Evolutionary conservation across 1,284 basidiomycete species (phyloP), one percentile per base, ranked within the genome.

Genomic region (Sporisorium reilianum): DNA sequence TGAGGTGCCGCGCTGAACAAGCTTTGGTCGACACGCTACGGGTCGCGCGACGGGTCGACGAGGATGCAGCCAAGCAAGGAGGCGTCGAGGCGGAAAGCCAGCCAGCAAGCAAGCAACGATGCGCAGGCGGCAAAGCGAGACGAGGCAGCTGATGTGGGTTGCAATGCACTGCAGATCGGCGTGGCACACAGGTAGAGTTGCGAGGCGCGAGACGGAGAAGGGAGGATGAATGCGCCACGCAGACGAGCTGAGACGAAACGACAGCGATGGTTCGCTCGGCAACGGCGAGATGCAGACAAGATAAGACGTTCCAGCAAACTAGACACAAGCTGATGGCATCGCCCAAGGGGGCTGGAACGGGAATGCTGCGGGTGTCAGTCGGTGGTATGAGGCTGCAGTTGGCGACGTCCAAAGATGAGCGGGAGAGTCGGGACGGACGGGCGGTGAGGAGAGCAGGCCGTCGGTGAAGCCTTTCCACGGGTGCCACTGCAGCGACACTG

Each of bases 401-500:
- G 20, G 3, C 7, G 6, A 14, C 36, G 34, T 25, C 50, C 20
- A 34, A 32, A 20, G 23, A 12, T 22, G 50, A 28, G 18, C 36
- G 10, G 50, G 16, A 18, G 36, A 22, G 6, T 23, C 14, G 30
- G 7, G 22, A 51, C n/a, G 20, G 28, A 36, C 2, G 11, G 11
- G 8, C 12, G 28, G 28, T 18, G 46, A 26, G 14, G n/a, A n/a
- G n/a, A n/a, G n/a, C n/a, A n/a, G n/a, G n/a, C n/a, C n/a, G n/a
- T n/a, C n/a, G n/a, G n/a, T n/a, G n/a, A 7, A 12, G 50, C 34
- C 34, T 25, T 48, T 25, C 30, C 26, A 40, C 46, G 49, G 25
- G 54, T 40, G 48, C 53, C 49, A 38, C 26, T 66, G 64, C 64
- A 66, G 57, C 54, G 53, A 61, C 57, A 66, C 58, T 40, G 64